Conservation (phyloP, 345 rosid genomes). For the Salix udensis region DNA sequence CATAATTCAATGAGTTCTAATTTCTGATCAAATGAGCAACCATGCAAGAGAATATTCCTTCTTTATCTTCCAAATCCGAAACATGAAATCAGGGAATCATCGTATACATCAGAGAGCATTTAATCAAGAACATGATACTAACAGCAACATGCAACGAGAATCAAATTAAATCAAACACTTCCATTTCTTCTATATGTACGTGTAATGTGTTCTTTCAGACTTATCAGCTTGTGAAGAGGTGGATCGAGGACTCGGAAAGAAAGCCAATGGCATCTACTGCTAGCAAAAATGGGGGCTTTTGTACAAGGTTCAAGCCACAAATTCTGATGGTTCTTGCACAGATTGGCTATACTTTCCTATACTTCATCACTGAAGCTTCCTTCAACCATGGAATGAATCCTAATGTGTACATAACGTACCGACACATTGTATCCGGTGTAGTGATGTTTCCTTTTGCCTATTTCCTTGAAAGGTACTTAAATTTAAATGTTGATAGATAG, state of each 20-base stretch:
- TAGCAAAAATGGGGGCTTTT: background rate
- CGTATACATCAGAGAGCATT: conserved; percentile 12
- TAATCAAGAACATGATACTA: conserved; percentile 30
- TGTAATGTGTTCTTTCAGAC: background rate
- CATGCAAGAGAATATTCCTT: conserved; percentile 15
- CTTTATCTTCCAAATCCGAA: background rate
- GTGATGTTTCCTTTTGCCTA: conserved; percentile 54
- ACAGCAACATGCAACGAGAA: conserved; percentile 22
- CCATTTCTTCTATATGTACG: background rate
- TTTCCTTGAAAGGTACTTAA: conserved; percentile 48
- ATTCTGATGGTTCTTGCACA: conserved; percentile 50
- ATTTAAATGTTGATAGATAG: background rate
- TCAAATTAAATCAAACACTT: background rate
- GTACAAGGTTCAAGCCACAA: conserved; percentile 46
- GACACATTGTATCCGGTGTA: conserved; percentile 47
- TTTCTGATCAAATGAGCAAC: background rate
- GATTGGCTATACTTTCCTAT: conserved; percentile 48
- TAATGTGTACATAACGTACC: conserved; percentile 60
- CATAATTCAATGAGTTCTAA: background rate
- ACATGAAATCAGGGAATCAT: background rate
- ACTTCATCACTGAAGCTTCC: conserved; percentile 60
- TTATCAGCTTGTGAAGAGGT: background rate
- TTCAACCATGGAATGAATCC: conserved; percentile 73
- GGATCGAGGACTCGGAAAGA: background rate
- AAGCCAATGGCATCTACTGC: conserved; percentile 7